These are phyloP conservation scores for Hygrophorus russula DNA, from an alignment of 768 basidiomycete genomes.

Conservation along the genomic window DNA sequence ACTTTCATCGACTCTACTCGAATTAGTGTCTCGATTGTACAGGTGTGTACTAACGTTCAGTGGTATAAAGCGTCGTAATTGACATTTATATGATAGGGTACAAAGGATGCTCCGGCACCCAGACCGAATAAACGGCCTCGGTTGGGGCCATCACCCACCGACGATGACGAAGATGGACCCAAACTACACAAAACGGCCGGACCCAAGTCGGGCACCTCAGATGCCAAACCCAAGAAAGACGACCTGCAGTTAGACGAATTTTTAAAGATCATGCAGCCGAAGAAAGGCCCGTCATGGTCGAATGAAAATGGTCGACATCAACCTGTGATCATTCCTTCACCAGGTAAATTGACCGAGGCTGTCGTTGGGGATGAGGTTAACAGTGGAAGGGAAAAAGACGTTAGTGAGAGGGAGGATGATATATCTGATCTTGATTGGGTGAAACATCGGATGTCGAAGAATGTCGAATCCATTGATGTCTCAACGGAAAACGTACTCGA, in stretches of 20 bases:
- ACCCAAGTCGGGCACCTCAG: constrained; percentile 2
- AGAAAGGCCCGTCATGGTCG: constrained; percentile 56
- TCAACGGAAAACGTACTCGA: constrained; percentile 40
- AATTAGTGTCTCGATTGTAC: constrained; percentile 64
- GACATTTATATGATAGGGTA: constrained; percentile 34
- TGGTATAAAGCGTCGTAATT: not conserved
- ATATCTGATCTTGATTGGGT: constrained; percentile 72
- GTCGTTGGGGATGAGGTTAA: constrained; percentile 2
- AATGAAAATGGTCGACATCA: constrained; percentile 27
- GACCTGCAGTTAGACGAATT: constrained; percentile 51
- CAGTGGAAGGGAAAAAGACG: constrained; percentile 9
- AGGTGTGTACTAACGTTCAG: constrained; percentile 34
- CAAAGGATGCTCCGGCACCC: constrained; percentile 56
- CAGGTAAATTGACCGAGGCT: constrained; percentile 10
- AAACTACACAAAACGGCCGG: constrained; percentile 2
- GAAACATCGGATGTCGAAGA: constrained; percentile 46
- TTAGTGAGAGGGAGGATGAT: constrained; percentile 19
- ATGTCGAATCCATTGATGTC: constrained; percentile 18
- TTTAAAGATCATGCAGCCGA: constrained; percentile 64
- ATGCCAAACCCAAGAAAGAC: constrained; percentile 14
- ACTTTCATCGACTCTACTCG: constrained; percentile 76
- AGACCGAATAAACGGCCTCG: constrained; percentile 63
- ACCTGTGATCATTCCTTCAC: constrained; percentile 3
- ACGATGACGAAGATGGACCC: constrained; percentile 7
- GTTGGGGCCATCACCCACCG: constrained; percentile 19